Evolutionary conservation across 495 filamentous ascomycete species (phyloP).

Genomic region (Tuber indicum): DNA sequence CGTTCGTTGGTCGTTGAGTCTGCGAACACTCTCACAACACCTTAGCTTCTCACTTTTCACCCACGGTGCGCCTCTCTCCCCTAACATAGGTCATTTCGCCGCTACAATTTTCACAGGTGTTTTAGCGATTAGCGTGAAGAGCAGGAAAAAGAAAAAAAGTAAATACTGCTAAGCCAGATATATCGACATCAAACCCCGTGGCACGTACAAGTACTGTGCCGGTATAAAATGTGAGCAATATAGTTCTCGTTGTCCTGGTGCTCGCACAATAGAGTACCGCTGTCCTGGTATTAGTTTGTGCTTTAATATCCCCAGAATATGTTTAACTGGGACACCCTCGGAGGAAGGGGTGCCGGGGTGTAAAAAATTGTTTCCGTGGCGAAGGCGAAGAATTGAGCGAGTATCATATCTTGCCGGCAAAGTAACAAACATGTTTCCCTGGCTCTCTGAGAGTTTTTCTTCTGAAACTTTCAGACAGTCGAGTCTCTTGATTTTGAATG

Average conservation of each 20-base stretch:
- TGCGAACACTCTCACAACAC: too few relatives aligned
- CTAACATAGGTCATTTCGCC: too few relatives aligned
- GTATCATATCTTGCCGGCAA: background rate
- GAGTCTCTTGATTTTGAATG: background rate
- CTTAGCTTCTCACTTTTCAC: too few relatives aligned
- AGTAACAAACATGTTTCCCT: background rate
- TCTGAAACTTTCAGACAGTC: background rate
- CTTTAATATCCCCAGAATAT: background rate
- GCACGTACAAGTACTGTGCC: background rate
- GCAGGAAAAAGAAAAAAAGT: background rate
- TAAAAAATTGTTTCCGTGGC: background rate
- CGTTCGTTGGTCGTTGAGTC: too few relatives aligned
- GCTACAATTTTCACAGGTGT: background rate
- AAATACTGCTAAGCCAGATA: background rate
- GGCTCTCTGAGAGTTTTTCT: background rate
- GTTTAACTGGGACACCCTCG: background rate
- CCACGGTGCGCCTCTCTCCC: too few relatives aligned
- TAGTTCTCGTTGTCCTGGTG: background rate
- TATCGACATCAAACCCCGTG: background rate
- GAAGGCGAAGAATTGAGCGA: background rate
- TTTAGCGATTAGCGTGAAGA: background rate
- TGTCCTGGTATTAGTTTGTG: background rate
- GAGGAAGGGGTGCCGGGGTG: background rate
- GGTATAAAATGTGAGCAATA: background rate
- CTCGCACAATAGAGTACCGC: background rate